Percentiles rank a stretch among this genome's conserved stretches.
Conservation (phyloP, 2,329 filamentous ascomycete species). For the Rhinocladiella similis region DNA sequence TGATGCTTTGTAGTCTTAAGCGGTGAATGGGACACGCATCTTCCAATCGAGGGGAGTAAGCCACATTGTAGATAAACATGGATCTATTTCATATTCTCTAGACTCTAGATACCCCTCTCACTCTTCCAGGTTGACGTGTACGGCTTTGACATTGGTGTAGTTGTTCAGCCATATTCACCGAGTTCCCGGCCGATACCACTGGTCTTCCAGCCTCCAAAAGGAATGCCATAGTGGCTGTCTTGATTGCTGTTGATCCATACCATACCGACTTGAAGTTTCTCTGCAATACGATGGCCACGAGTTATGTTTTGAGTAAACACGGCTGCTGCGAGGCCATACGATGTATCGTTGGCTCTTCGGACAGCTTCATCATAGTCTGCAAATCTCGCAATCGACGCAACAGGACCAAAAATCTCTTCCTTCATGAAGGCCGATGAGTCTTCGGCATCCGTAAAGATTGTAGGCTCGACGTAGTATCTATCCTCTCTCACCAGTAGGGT, state of each 20-base stretch:
- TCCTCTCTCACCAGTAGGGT: slow-evolving; percentile 74
- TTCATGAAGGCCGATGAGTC: slow-evolving; percentile 71
- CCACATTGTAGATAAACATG: no score
- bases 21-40: no score
- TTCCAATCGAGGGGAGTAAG: no score
- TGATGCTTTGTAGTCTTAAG: no score
- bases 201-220: slow-evolving; percentile 48
- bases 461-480: slow-evolving; percentile 90
- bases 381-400: slow-evolving; percentile 76
- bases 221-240: slow-evolving; percentile 59
- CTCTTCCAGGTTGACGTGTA: no score
- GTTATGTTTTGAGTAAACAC: slow-evolving; percentile 77
- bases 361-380: slow-evolving; percentile 72
- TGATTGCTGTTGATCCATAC: slow-evolving; percentile 73
- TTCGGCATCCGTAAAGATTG: slow-evolving; percentile 77
- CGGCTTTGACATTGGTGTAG: slow-evolving; percentile 52
- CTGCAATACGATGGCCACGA: slow-evolving; percentile 74
- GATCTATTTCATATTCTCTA: no score
- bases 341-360: slow-evolving; percentile 69
- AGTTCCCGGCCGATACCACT: slow-evolving; percentile 47
- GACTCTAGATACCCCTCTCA: no score
- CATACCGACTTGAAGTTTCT: slow-evolving; percentile 68
- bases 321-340: slow-evolving; percentile 74
- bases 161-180: slow-evolving; percentile 49
- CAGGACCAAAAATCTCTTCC: slow-evolving; percentile 82